Percentiles rank a stretch among this genome's conserved stretches.
These are phyloP conservation scores for Linanthus parryae DNA, from an alignment of 148 eudicot species.

Conservation along the genomic window DNA sequence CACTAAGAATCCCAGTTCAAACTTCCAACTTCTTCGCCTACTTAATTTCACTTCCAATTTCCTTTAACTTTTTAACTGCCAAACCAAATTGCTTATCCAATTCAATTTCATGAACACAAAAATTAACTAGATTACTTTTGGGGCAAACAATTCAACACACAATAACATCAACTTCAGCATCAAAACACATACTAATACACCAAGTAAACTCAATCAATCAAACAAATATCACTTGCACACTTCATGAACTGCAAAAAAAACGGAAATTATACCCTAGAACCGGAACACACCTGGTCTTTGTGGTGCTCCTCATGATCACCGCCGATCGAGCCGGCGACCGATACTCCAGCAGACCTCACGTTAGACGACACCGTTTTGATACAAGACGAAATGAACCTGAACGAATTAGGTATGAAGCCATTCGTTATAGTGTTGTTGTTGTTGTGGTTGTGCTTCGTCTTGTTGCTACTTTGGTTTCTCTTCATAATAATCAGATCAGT, in stretches of 20 bases:
- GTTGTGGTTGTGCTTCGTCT: conserved; percentile 24
- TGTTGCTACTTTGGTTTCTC: conserved; percentile 16
- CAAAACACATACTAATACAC: neutral
- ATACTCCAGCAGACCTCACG: conserved; percentile 82
- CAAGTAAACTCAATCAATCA: neutral
- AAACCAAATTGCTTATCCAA: no score
- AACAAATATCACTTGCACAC: no score
- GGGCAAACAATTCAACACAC: no score
- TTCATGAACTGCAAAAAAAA: neutral
- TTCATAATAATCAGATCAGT: no score
- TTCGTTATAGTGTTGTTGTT: conserved; percentile 23
- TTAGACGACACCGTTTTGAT: conserved; percentile 87
- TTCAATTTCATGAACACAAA: no score
- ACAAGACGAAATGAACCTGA: conserved; percentile 84
- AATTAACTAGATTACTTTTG: no score
- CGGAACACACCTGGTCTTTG: conserved; percentile 93
- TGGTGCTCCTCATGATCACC: conserved; percentile 44
- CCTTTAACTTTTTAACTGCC: no score
- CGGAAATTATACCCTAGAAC: neutral
- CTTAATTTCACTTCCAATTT: no score
- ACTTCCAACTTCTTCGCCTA: no score
- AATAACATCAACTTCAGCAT: neutral
- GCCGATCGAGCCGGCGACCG: conserved; percentile 75
- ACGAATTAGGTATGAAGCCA: conserved; percentile 59
- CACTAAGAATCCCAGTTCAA: no score